Evolutionary conservation across 108 stramenopile genomes (phyloP).

Genomic region (Cylindrotheca closterium): DNA sequence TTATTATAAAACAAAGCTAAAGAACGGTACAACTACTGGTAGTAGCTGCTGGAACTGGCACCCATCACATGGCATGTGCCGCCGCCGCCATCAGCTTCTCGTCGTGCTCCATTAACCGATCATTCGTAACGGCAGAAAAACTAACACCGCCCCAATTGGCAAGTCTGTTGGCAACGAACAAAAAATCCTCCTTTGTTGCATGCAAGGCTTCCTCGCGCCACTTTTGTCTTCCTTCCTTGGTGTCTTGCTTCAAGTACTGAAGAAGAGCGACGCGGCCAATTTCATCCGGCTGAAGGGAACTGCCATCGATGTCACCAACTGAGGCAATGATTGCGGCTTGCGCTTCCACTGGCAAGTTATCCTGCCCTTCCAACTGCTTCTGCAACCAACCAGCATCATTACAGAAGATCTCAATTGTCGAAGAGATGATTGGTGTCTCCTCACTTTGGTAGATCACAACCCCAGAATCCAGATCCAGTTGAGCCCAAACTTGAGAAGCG

Average conservation of each 20-base stretch:
- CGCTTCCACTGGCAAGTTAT: slow-evolving; percentile 41
- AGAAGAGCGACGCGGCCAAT: slow-evolving; percentile 67
- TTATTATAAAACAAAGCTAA: too few species aligned
- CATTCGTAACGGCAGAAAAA: slow-evolving; percentile 23
- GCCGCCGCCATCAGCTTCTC: too few species aligned
- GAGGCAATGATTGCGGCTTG: slow-evolving; percentile 73
- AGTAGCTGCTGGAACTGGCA: too few species aligned
- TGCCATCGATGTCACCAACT: slow-evolving; percentile 82
- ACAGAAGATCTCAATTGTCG: slow-evolving; percentile 77
- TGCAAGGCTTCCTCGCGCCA: slow-evolving; percentile 73
- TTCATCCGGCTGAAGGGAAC: slow-evolving; percentile 58
- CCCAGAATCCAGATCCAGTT: slow-evolving; percentile 62
- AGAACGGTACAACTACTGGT: too few species aligned
- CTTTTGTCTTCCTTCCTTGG: slow-evolving; percentile 51
- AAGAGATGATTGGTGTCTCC: slow-evolving; percentile 58
- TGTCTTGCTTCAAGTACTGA: slow-evolving; percentile 68
- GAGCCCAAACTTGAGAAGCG: slow-evolving; percentile 84
- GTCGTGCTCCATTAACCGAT: background rate
- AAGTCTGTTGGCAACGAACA: slow-evolving; percentile 19
- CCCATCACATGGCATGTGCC: too few species aligned
- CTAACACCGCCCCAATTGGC: slow-evolving; percentile 25
- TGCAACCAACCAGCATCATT: slow-evolving; percentile 52
- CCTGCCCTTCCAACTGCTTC: slow-evolving; percentile 17
- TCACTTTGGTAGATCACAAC: slow-evolving; percentile 69
- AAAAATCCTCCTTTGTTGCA: slow-evolving; percentile 14